Evolutionary conservation across 805 yeast species (phyloP).

Genomic region (Citeromyces matritensis): DNA sequence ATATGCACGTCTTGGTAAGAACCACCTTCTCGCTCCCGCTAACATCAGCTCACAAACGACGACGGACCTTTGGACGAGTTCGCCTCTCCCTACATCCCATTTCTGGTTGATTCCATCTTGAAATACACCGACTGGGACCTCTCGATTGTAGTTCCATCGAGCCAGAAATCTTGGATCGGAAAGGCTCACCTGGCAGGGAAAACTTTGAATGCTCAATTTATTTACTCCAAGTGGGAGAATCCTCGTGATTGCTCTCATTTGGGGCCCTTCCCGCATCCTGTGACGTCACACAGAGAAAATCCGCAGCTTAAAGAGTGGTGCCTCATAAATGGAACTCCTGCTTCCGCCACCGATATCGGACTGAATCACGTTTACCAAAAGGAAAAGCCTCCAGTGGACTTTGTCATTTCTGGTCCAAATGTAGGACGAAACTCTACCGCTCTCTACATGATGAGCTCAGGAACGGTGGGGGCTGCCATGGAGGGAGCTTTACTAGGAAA

Average conservation of each 20-base stretch:
- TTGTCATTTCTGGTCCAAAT: constrained; percentile 91
- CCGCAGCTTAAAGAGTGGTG: constrained; percentile 63
- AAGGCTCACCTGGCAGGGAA: constrained; percentile 89
- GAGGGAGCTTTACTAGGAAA: constrained; percentile 71
- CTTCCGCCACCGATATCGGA: constrained; percentile 89
- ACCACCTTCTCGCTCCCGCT: neutral
- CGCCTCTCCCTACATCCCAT: constrained; percentile 75
- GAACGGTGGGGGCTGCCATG: constrained; percentile 95
- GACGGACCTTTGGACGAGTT: constrained; percentile 85
- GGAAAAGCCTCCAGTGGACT: constrained; percentile 50
- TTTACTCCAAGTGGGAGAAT: constrained; percentile 36
- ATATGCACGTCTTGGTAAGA: constrained; percentile 7
- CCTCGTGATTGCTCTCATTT: constrained; percentile 35
- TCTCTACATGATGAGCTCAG: constrained; percentile 78
- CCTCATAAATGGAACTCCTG: constrained; percentile 86
- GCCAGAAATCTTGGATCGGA: constrained; percentile 90
- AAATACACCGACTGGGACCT: constrained; percentile 69
- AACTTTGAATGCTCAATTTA: constrained; percentile 41
- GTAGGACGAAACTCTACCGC: constrained; percentile 89
- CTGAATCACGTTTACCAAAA: constrained; percentile 46
- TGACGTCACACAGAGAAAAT: constrained; percentile 19
- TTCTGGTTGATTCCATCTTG: constrained; percentile 55
- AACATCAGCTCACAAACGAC: constrained; percentile 59
- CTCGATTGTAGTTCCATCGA: constrained; percentile 74
- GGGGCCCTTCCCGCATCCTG: constrained; percentile 55